These are phyloP conservation scores for Colletotrichum tamarilloi DNA, from an alignment of 2,329 filamentous ascomycete species.

Conservation along the genomic window DNA sequence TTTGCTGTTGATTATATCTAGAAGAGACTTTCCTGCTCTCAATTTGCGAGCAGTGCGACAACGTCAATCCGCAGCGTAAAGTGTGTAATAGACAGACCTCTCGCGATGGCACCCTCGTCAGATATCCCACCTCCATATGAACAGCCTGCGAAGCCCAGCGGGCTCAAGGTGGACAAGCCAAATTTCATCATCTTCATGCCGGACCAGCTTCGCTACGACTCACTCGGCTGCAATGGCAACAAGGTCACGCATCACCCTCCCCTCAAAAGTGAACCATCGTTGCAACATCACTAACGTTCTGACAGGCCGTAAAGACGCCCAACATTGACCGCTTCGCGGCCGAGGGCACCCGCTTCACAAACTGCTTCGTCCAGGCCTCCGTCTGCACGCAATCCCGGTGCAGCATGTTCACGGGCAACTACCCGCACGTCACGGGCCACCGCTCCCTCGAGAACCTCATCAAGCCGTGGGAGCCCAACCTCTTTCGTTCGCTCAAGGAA, in stretches of 20 bases:
- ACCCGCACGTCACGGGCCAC: constrained; percentile 58
- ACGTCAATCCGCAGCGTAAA: background rate
- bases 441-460: constrained; percentile 58
- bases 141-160: constrained; percentile 29
- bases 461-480: constrained; percentile 60
- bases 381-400: constrained; percentile 59
- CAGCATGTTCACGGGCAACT: constrained; percentile 58
- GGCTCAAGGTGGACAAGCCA: constrained; percentile 38
- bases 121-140: constrained; percentile 17
- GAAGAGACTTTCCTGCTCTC: background rate
- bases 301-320: constrained; percentile 46
- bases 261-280: background rate
- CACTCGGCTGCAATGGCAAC: constrained; percentile 49
- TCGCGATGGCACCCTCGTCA: constrained; percentile 6
- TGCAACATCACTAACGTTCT: background rate
- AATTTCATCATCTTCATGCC: constrained; percentile 60
- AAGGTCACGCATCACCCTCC: background rate
- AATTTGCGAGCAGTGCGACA: background rate
- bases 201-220: constrained; percentile 58
- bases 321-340: constrained; percentile 55
- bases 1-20: constrained; percentile 1
- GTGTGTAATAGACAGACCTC: background rate
- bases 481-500: constrained; percentile 56
- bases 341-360: constrained; percentile 53
- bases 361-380: constrained; percentile 57